Conservation (phyloP, 352 stramenopile species). For the Phytophthora litchii region DNA sequence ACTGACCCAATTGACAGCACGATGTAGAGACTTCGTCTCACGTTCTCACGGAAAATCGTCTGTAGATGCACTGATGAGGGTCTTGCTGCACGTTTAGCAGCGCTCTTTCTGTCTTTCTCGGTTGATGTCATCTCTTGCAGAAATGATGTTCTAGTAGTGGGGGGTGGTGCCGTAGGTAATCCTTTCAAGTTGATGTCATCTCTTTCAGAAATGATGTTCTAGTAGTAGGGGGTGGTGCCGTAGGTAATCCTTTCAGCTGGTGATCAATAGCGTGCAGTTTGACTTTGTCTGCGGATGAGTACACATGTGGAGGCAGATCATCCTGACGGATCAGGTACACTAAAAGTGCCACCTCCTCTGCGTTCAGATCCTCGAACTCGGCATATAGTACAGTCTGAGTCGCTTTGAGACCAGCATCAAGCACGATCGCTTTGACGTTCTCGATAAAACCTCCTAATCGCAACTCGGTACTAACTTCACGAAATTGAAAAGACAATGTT, state of each 20-base stretch:
- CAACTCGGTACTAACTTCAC: slow-evolving; percentile 43
- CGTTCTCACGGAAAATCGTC: slow-evolving; percentile 57
- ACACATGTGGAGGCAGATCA: slow-evolving; percentile 50
- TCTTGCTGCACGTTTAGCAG: slow-evolving; percentile 3
- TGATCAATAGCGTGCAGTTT: slow-evolving; percentile 54
- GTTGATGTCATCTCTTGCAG: slow-evolving; percentile 12
- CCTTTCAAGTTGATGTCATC: slow-evolving; percentile 8
- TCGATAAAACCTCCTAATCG: slow-evolving; percentile 45
- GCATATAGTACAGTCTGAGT: slow-evolving; percentile 59
- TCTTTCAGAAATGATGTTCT: slow-evolving; percentile 29
- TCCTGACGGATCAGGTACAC: slow-evolving; percentile 50
- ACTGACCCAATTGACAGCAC: slow-evolving; percentile 58
- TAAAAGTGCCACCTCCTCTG: slow-evolving; percentile 40
- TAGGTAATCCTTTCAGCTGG: slow-evolving; percentile 22
- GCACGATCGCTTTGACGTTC: slow-evolving; percentile 49
- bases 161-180: background rate
- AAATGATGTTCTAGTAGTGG: slow-evolving; percentile 21
- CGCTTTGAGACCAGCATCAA: slow-evolving; percentile 55
- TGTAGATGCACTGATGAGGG: slow-evolving; percentile 11
- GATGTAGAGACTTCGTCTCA: slow-evolving; percentile 60
- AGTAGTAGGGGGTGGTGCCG: slow-evolving; percentile 1
- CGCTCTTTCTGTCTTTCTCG: slow-evolving; percentile 6
- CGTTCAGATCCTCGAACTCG: slow-evolving; percentile 56
- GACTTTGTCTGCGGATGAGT: slow-evolving; percentile 55
- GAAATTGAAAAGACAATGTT: slow-evolving; percentile 58